phyloP scores from a whole-genome alignment of 2,329 filamentous ascomycete genomes.

The Mycosphaerella sp. region DNA sequence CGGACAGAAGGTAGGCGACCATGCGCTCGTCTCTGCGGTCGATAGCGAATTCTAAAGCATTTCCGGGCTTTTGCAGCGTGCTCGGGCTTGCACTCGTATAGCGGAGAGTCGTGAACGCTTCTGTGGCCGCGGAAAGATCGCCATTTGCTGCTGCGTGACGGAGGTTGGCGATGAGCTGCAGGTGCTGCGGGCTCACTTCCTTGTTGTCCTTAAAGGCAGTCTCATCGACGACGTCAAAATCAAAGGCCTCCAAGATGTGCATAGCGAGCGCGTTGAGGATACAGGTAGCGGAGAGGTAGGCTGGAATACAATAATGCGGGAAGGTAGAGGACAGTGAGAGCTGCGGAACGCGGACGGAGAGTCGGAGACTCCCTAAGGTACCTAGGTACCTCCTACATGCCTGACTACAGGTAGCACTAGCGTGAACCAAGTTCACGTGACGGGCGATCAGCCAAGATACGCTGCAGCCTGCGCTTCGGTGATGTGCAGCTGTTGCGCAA shows the following conservation, averaged over 20 bases:
- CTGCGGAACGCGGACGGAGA: no score
- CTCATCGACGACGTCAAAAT: neutral
- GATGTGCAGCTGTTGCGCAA: no score
- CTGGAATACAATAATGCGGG: no score
- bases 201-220: neutral
- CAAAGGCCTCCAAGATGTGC: neutral
- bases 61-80: neutral
- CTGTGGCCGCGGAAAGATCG: neutral
- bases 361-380: no score
- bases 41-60: neutral
- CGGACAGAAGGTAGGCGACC: constrained; percentile 1
- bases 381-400: no score
- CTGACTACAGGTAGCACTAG: no score
- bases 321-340: no score
- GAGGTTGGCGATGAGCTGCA: neutral
- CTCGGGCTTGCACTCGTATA: constrained; percentile 1
- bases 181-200: neutral
- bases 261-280: neutral
- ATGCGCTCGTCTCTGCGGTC: neutral
- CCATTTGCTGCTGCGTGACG: neutral
- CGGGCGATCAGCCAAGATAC: no score
- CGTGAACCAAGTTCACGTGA: no score
- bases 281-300: neutral
- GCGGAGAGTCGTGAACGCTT: constrained; percentile 6
- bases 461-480: no score